Evolutionary conservation across 2,329 filamentous ascomycete genomes (phyloP).

Genomic region (Phoma sp.): DNA sequence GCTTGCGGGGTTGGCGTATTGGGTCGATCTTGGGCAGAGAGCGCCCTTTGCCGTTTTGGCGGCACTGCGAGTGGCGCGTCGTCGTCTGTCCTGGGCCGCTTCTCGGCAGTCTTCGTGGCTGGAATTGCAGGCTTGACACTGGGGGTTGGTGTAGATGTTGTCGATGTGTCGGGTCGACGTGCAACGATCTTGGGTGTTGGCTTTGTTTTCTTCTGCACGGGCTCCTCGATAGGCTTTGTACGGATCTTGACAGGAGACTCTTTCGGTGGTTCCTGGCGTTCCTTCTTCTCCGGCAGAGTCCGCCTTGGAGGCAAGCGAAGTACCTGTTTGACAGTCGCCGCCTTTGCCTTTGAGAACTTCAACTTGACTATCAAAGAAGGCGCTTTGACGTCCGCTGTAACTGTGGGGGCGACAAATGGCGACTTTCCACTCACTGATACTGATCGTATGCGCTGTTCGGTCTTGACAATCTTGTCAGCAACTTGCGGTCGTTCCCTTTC

Average conservation of each 20-base stretch:
- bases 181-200: constrained; percentile 33
- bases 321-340: constrained; percentile 53
- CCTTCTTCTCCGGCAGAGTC: constrained; percentile 31
- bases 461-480: constrained; percentile 28
- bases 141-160: constrained; percentile 16
- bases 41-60: constrained; percentile 42
- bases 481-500: constrained; percentile 22
- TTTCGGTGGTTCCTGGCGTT: constrained; percentile 33
- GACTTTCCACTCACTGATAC: constrained; percentile 37
- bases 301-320: constrained; percentile 43
- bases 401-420: constrained; percentile 24
- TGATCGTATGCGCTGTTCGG: constrained; percentile 32
- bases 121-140: constrained; percentile 19
- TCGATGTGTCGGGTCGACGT: constrained; percentile 32
- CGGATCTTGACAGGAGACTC: constrained; percentile 24
- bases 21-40: constrained; percentile 39
- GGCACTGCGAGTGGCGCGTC: constrained; percentile 37
- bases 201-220: constrained; percentile 37
- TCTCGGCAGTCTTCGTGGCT: constrained; percentile 35
- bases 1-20: constrained; percentile 40
- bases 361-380: constrained; percentile 55
- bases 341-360: constrained; percentile 59
- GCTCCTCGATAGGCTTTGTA: constrained; percentile 21
- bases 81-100: constrained; percentile 44
- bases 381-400: constrained; percentile 18